These are phyloP conservation scores for Phaeosphaeriaceae sp. DNA, from an alignment of 2,329 filamentous ascomycete species.

Conservation along the genomic window DNA sequence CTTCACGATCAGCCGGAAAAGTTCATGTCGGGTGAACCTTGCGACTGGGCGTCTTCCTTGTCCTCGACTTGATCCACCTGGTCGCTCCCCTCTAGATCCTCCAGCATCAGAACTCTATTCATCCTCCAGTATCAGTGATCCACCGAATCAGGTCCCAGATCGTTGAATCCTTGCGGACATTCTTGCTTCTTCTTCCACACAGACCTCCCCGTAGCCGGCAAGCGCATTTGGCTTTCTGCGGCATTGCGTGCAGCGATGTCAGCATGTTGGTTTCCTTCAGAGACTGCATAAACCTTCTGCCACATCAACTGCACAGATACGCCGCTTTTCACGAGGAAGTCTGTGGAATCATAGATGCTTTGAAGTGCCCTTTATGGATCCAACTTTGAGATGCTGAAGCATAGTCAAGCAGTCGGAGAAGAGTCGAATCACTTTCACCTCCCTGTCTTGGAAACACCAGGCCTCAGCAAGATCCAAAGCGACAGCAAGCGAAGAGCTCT, in stretches of 20 bases:
- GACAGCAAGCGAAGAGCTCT: constrained; percentile 8
- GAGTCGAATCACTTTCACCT: neutral
- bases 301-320: constrained; percentile 8
- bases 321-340: neutral
- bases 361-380: constrained; percentile 4
- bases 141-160: neutral
- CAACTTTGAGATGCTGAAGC: neutral
- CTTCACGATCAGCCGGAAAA: neutral
- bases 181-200: constrained; percentile 2
- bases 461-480: neutral
- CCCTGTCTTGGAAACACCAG: neutral
- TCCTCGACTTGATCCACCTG: neutral
- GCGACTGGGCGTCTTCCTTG: neutral
- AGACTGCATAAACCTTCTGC: constrained; percentile 7
- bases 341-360: constrained; percentile 4
- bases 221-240: neutral
- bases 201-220: neutral
- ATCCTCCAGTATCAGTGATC: constrained; percentile 8
- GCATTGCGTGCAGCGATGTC: neutral
- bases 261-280: constrained; percentile 3
- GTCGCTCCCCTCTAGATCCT: neutral
- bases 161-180: neutral
- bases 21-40: constrained; percentile 1
- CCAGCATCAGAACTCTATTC: constrained; percentile 2
- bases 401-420: neutral